phyloP scores from a whole-genome alignment of 2,329 filamentous ascomycete species.

The Albophoma yamanashiensis region DNA sequence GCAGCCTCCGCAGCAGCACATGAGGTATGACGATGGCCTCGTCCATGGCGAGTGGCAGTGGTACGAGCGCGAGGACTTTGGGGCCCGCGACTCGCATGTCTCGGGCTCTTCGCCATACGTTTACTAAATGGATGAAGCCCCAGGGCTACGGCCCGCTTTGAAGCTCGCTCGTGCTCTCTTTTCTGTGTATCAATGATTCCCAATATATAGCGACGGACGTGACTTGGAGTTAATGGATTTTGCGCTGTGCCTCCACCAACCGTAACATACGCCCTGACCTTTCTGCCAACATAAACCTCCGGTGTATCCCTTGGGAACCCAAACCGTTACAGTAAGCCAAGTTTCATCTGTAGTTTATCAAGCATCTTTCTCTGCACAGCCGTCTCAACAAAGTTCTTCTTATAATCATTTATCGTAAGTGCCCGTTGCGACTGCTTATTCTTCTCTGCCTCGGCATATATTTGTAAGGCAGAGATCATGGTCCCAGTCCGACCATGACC shows the following conservation, averaged over 20 bases:
- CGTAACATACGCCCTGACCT: too few relatives aligned
- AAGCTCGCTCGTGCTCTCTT: background rate
- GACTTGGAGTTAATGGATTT: slow-evolving; percentile 5
- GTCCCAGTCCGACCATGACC: slow-evolving; percentile 5
- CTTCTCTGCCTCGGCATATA: background rate
- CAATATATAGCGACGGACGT: background rate
- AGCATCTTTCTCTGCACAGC: background rate
- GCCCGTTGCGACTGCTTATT: background rate
- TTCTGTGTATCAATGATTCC: background rate
- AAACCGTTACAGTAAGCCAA: too few relatives aligned
- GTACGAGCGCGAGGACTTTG: slow-evolving; percentile 22
- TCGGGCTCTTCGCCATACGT: slow-evolving; percentile 18
- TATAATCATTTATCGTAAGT: background rate
- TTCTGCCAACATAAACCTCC: too few relatives aligned
- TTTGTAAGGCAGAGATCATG: slow-evolving; percentile 2
- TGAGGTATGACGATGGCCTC: slow-evolving; percentile 1
- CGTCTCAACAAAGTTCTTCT: slow-evolving; percentile 1
- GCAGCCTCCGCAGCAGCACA: background rate
- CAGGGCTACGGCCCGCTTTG: background rate
- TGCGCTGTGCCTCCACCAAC: too few relatives aligned
- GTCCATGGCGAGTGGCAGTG: slow-evolving; percentile 20
- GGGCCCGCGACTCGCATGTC: slow-evolving; percentile 12
- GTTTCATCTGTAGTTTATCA: background rate
- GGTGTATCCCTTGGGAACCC: too few relatives aligned
- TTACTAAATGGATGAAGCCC: slow-evolving; percentile 7